A percentile compares a stretch with the other conserved stretches of the same genome.
phyloP scores from a whole-genome alignment of 257 asterid genomes.

The Gentiana macrophylla region DNA sequence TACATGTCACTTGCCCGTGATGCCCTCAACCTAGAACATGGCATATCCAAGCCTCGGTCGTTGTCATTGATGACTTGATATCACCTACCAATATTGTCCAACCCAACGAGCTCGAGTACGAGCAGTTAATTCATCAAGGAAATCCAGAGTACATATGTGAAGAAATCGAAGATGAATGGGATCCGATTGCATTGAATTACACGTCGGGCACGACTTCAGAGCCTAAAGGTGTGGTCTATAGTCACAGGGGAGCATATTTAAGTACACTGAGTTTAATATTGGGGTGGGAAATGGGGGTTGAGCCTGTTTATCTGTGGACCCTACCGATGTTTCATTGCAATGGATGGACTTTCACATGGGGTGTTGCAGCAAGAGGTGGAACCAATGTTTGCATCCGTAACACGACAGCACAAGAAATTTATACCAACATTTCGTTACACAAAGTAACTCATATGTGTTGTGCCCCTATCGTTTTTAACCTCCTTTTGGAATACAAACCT shows the following conservation, averaged over 20 bases:
- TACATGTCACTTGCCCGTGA: too few relatives aligned
- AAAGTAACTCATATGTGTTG: constrained; percentile 75
- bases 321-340: too few relatives aligned
- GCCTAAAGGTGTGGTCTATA: constrained; percentile 45
- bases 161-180: constrained; percentile 40
- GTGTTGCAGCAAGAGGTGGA: constrained; percentile 66
- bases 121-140: constrained; percentile 31
- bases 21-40: too few relatives aligned
- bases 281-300: too few relatives aligned
- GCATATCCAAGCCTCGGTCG: too few relatives aligned
- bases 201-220: constrained; percentile 51
- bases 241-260: too few relatives aligned
- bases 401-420: constrained; percentile 33
- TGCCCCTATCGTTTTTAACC: constrained; percentile 62
- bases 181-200: constrained; percentile 38
- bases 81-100: constrained; percentile 34
- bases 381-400: constrained; percentile 51
- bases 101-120: constrained; percentile 57
- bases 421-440: constrained; percentile 27
- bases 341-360: too few relatives aligned
- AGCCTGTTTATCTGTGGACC: too few relatives aligned
- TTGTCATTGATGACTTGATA: constrained; percentile 54
- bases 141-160: constrained; percentile 28
- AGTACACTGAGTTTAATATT: too few relatives aligned
- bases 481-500: constrained; percentile 49